Base-by-base conservation (phyloP, 2,329 filamentous ascomycete genomes). In the Paraconiothyrium sp. region DNA sequence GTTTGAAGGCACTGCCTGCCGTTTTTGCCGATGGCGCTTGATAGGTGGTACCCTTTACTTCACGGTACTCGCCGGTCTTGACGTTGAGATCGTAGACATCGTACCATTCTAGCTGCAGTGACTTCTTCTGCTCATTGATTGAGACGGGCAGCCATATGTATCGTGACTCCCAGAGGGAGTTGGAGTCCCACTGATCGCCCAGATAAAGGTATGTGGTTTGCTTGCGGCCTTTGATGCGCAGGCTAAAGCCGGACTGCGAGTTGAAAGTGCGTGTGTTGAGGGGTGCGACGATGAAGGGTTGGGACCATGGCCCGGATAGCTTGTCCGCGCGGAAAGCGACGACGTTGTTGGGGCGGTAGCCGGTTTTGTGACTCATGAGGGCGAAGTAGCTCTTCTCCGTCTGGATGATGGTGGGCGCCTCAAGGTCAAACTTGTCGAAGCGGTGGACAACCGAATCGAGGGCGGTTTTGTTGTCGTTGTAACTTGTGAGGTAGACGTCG, bases 301-400 rank as follows among this genome's bases (percentile, higher is more conserved):
- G 84, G 2, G 83, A 85, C 84, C 84, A 86, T 0, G 84, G 84
- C 0, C 84, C 84, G 10, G 72, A 73, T 5, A 86, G 76, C 0
- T 75, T 79, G 67, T 86, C 83, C 0, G 84, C 84, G 16, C 84
- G 81, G 75, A 86, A 86, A 1, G 84, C 84, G 6, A 88, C 84
- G 1, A 87, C 85, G 55, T 87, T 88, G 55, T 88, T 88, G 0
- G 86, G 86, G n/a, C 86, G 78, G 58, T 89, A 89, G 0, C 86
- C 86, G 0, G 86, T 89, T 78, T 88, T 89, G 64, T 88, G 86
- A 65, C 84, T 87, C 86, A 88, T 88, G 39, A 89, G 68, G 0
- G 85, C 84, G 66, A 84, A 88, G 66, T 89, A 89, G 65, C 84
- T 86, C 61, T 81, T 80, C 37, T 88, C 85, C 0, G 86, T 88